These are phyloP conservation scores for Coemansia sp. DNA, from an alignment of 192 early-diverging fungal genomes.

Conservation along the genomic window DNA sequence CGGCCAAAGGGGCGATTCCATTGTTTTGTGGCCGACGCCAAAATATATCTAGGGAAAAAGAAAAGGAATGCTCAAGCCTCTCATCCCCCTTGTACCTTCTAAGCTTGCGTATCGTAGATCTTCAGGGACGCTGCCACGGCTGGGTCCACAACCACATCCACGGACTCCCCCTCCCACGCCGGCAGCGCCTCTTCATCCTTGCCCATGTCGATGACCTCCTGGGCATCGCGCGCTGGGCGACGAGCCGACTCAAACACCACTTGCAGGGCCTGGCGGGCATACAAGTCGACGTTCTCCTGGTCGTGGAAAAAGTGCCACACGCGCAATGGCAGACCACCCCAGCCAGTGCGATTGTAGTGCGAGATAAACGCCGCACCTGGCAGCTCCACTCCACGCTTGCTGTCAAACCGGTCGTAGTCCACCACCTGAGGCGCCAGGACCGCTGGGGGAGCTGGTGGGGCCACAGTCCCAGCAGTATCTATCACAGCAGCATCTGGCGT, in stretches of 20 bases:
- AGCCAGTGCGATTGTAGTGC: slow-evolving; percentile 40
- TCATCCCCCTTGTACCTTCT: background rate
- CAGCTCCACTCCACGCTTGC: slow-evolving; percentile 13
- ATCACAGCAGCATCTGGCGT: slow-evolving; percentile 16
- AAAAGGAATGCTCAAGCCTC: background rate
- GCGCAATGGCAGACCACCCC: slow-evolving; percentile 40
- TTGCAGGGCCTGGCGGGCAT: slow-evolving; percentile 48
- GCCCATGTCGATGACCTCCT: slow-evolving; percentile 40
- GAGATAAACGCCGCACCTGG: slow-evolving; percentile 46
- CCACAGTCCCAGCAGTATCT: slow-evolving; percentile 18
- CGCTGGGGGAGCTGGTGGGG: background rate
- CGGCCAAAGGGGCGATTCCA: background rate
- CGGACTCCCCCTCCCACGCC: slow-evolving; percentile 31
- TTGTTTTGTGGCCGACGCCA: background rate
- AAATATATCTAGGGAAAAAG: background rate
- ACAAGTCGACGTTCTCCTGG: slow-evolving; percentile 51
- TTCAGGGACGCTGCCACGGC: slow-evolving; percentile 23
- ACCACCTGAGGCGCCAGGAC: slow-evolving; percentile 12
- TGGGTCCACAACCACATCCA: slow-evolving; percentile 39
- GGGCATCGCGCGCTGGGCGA: slow-evolving; percentile 16
- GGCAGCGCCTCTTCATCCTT: slow-evolving; percentile 30
- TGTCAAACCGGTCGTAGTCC: slow-evolving; percentile 46
- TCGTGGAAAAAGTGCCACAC: slow-evolving; percentile 54
- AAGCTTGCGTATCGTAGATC: slow-evolving; percentile 41
- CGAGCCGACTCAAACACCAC: slow-evolving; percentile 44